Conservation (phyloP, 257 asterid genomes). For the Solanum tarijense region DNA sequence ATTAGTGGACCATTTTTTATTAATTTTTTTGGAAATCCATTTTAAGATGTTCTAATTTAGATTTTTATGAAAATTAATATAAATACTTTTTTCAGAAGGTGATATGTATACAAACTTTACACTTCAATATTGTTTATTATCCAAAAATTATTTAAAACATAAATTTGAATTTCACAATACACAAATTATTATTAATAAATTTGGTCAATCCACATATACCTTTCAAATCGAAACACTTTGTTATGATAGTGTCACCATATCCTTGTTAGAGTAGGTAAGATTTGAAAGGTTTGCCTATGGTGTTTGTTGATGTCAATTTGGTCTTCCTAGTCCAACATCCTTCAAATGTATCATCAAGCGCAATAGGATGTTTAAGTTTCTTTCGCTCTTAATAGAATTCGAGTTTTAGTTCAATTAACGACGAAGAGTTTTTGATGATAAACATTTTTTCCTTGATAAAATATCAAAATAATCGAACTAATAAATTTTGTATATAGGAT, state of each 20-base stretch:
- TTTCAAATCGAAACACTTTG: background rate
- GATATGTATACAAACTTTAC: background rate
- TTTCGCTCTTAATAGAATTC: background rate
- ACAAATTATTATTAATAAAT: background rate
- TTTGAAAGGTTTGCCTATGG: background rate
- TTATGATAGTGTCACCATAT: background rate
- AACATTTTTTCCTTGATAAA: rapidly evolving
- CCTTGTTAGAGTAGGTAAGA: background rate
- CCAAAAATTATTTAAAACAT: background rate
- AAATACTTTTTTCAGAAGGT: background rate
- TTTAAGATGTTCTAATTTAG: background rate
- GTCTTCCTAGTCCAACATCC: too few relatives aligned
- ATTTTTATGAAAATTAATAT: background rate
- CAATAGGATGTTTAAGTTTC: background rate
- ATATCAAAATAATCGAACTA: background rate
- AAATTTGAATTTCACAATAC: background rate
- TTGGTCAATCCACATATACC: background rate
- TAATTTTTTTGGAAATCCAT: too few relatives aligned
- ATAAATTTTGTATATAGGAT: background rate
- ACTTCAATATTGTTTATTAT: background rate
- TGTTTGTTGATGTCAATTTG: background rate
- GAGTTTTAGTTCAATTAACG: rapidly evolving
- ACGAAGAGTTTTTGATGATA: rapidly evolving
- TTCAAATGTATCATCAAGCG: too few relatives aligned
- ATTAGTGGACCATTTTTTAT: background rate